Evolutionary conservation across 2,329 filamentous ascomycete genomes (phyloP).

Genomic region (Pseudogymnoascus sp.): DNA sequence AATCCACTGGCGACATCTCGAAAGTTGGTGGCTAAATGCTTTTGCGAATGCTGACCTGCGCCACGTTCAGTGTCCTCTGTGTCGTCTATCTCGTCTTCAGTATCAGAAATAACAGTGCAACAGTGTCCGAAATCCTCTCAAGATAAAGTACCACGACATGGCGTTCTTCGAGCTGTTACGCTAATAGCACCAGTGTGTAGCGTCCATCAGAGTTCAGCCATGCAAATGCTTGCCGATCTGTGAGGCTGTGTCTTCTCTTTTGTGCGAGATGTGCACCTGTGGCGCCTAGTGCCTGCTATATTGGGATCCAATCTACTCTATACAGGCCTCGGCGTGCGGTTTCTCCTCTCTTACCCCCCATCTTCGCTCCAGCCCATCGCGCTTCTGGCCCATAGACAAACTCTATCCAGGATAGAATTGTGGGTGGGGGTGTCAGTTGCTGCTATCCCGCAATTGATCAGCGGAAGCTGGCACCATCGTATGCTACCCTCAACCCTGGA

Average conservation of each 20-base stretch:
- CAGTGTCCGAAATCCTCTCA: not conserved
- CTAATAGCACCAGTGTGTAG: not conserved
- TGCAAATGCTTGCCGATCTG: not conserved
- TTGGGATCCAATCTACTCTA: not conserved
- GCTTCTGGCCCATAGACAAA: not conserved
- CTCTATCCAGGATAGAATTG: conserved; percentile 3
- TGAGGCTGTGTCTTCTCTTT: conserved; percentile 1
- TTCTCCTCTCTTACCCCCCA: conserved; percentile 7
- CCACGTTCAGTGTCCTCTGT: not conserved
- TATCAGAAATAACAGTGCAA: not conserved
- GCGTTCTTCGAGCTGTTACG: not conserved
- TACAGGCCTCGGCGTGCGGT: not conserved
- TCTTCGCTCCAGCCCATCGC: not conserved
- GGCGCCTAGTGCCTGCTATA: not conserved
- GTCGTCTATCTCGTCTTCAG: not conserved
- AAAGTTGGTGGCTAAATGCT: not conserved
- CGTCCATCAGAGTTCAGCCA: not conserved
- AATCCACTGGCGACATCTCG: not conserved
- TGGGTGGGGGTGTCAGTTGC: not conserved
- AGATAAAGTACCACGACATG: not conserved
- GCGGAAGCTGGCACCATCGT: not conserved
- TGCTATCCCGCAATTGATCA: not conserved
- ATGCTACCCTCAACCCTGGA: not conserved
- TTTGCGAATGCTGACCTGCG: not conserved
- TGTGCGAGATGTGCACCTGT: not conserved